A percentile compares a stretch with the other conserved stretches of the same genome.
phyloP scores from a whole-genome alignment of 176 grass and related monocot genomes.

The Rhynchospora pubera region DNA sequence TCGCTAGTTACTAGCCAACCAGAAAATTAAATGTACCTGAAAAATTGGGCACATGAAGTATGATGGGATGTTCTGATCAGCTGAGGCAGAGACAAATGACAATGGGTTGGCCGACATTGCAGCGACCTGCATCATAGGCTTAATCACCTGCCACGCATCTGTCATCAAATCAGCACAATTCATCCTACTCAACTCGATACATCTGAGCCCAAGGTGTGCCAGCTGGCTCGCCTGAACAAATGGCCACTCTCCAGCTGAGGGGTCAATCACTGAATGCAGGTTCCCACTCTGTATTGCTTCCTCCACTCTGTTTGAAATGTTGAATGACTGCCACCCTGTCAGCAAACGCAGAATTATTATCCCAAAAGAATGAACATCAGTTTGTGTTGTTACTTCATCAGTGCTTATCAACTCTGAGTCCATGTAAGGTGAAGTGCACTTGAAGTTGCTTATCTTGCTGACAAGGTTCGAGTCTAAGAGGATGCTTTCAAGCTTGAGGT shows the following conservation, averaged over 20 bases:
- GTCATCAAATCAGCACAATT: slow-evolving; percentile 34
- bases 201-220: slow-evolving; percentile 52
- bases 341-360: slow-evolving; percentile 62
- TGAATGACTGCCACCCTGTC: slow-evolving; percentile 42
- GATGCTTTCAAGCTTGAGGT: slow-evolving; percentile 61
- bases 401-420: slow-evolving; percentile 55
- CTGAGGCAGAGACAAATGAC: background rate
- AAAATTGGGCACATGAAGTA: slow-evolving; percentile 73
- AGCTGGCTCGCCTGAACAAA: slow-evolving; percentile 63
- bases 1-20: too few species aligned
- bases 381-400: slow-evolving; percentile 36
- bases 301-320: slow-evolving; percentile 42
- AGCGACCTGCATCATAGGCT: slow-evolving; percentile 39
- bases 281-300: slow-evolving; percentile 45
- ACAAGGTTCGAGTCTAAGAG: slow-evolving; percentile 61
- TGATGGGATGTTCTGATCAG: slow-evolving; percentile 26
- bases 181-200: slow-evolving; percentile 36
- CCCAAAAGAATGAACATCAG: slow-evolving; percentile 67
- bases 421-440: slow-evolving; percentile 38
- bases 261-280: slow-evolving; percentile 42
- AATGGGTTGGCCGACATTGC: slow-evolving; percentile 7
- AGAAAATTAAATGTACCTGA: slow-evolving; percentile 34
- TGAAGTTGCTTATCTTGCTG: slow-evolving; percentile 42
- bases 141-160: slow-evolving; percentile 43
- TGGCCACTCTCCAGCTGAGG: slow-evolving; percentile 63